A percentile compares a stretch with the other conserved stretches of the same genome.
phyloP scores from a whole-genome alignment of 495 filamentous ascomycete species.

The Hypoxylon lienhwacheense region DNA sequence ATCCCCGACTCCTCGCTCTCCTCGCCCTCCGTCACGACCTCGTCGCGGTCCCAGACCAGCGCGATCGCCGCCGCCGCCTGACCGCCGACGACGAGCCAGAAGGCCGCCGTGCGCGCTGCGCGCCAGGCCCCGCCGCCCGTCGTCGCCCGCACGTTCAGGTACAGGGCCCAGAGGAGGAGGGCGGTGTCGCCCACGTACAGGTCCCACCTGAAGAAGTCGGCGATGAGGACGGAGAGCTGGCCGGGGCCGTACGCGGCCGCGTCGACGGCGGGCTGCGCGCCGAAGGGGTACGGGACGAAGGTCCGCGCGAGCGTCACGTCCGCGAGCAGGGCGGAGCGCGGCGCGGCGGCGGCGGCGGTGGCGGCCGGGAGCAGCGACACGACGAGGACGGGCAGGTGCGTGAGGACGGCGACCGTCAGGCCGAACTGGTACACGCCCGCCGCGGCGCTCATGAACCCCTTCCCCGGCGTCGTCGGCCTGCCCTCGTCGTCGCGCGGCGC shows the following conservation, averaged over 20 bases:
- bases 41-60: conserved; percentile 38
- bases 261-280: conserved; percentile 28
- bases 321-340: conserved; percentile 38
- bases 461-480: conserved; percentile 23
- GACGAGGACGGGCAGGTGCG: conserved; percentile 46
- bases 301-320: conserved; percentile 45
- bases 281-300: conserved; percentile 34
- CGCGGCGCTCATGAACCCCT: conserved; percentile 44
- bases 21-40: conserved; percentile 23
- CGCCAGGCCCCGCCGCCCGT: conserved; percentile 34
- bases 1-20: too few relatives aligned
- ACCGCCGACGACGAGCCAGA: conserved; percentile 51
- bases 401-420: conserved; percentile 50
- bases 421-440: conserved; percentile 59
- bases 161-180: conserved; percentile 58
- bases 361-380: conserved; percentile 48
- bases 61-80: conserved; percentile 55
- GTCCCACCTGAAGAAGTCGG: conserved; percentile 62
- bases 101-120: conserved; percentile 42
- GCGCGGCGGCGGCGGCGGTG: too few relatives aligned
- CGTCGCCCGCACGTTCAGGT: conserved; percentile 47
- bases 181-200: conserved; percentile 55
- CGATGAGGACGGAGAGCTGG: conserved; percentile 52
- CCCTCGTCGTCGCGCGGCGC: conserved; percentile 34
- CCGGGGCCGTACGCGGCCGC: conserved; percentile 40